Conservation (phyloP, 768 basidiomycete genomes). For the Lentinula detonsa region DNA sequence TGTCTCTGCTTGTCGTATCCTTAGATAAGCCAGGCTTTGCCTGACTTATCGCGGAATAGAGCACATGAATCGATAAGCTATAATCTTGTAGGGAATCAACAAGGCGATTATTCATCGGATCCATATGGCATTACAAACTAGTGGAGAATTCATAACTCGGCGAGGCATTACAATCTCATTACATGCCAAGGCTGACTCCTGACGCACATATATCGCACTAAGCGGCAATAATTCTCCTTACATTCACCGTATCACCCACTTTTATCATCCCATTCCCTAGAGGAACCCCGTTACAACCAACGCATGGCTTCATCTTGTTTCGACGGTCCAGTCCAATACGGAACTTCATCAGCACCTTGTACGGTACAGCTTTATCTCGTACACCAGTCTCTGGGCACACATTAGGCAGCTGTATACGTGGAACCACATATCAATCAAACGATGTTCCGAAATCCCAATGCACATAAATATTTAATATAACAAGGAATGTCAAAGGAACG, state of each 20-base stretch:
- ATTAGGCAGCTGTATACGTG: constrained; percentile 55
- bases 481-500: constrained; percentile 15
- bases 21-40: no score
- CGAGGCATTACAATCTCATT: background rate
- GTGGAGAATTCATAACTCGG: background rate
- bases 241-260: constrained; percentile 57
- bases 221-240: constrained; percentile 29
- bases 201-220: background rate
- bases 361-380: constrained; percentile 69
- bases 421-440: background rate
- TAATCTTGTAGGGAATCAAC: background rate
- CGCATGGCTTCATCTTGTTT: constrained; percentile 46
- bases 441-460: background rate
- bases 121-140: background rate
- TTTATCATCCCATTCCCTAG: constrained; percentile 41
- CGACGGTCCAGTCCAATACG: constrained; percentile 51
- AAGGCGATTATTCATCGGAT: background rate
- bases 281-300: constrained; percentile 63
- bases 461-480: constrained; percentile 3
- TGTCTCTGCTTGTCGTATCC: no score
- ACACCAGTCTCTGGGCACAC: constrained; percentile 58
- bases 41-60: no score
- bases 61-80: background rate
- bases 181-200: background rate
- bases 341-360: constrained; percentile 70